Base-by-base conservation (phyloP, 306 rosid species). In the Rubus idaeus region DNA sequence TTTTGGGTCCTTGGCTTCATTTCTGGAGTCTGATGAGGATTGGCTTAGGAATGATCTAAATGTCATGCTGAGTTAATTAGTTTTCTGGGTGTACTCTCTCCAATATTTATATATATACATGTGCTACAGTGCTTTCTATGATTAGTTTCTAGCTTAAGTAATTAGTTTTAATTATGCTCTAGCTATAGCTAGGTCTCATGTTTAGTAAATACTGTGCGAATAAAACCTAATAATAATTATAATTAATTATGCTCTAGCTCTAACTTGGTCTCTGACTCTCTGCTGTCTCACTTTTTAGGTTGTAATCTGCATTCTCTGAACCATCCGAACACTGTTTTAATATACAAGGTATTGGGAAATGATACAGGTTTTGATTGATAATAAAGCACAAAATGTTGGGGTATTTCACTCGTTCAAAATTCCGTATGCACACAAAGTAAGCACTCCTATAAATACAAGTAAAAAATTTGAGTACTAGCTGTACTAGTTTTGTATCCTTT, bases 21-120 rank as follows among this genome's bases (percentile, higher is more conserved):
- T 67, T 67, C 53, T 67, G 71, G 71, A 67, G 51, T n/a, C 71
- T 10, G 71, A 67, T 67, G 71, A 67, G 37, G 71, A 67, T 12
- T 67, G 71, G 71, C 71, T 67, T n/a, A 53, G 71, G 35, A n/a
- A 67, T 44, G 71, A 67, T 67, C 39, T 67, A 44, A 44, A 67
- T 20, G 52, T 67, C 53, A 67, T 67, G 53, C 47, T 67, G 68
- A 63, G 45, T 63, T 62, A 12, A 14, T 5, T 62, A 37, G 44
- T 17, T 62, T 35, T 62, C 42, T 13, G n/a, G 42, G 6, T 61
- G 41, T 11, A 26, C 4, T 0, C 5, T 30, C 8, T 30, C 67
- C 13, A 2, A 26, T 30, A 30, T 23, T 21, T 55, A 21, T 16
- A 20, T 56, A 60, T 11, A 30, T 11, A 7, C 6, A 44, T 14